Evolutionary conservation across 1,139 yeast genomes (phyloP).

Genomic region (Kurtzmaniella quercitrusa): DNA sequence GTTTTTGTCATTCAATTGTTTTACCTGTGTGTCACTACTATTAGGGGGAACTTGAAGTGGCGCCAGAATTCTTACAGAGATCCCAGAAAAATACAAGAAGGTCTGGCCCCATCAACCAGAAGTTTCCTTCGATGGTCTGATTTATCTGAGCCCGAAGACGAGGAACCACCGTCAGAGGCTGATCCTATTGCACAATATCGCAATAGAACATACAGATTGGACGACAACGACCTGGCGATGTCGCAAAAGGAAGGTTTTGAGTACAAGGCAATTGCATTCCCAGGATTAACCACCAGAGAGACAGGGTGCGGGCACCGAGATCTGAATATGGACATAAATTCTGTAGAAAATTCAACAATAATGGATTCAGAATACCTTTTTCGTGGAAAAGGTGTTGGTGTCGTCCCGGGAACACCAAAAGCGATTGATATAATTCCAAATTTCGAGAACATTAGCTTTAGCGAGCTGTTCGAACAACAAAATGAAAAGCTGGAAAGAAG

Average conservation of each 20-base stretch:
- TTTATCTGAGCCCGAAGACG: not conserved
- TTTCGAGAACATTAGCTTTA: not conserved
- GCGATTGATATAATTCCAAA: not conserved
- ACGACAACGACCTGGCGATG: not conserved
- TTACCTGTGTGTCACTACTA: conserved; percentile 27
- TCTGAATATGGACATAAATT: not conserved
- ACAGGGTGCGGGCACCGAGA: not conserved
- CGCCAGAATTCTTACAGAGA: conserved; percentile 16
- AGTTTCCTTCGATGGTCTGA: not conserved
- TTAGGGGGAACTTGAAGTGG: conserved; percentile 7
- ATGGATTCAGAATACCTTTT: conserved; percentile 1
- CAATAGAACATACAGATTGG: not conserved
- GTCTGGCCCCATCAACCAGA: not conserved
- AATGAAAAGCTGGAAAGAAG: conserved; percentile 21
- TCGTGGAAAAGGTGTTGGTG: not conserved
- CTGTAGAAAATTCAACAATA: not conserved
- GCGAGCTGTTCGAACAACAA: conserved; percentile 19
- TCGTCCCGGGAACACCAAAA: not conserved
- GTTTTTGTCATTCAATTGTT: conserved; percentile 32
- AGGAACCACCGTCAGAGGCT: not conserved
- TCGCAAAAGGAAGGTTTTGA: not conserved
- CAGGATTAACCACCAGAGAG: not conserved
- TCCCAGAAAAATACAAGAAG: not conserved
- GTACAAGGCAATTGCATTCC: conserved; percentile 1
- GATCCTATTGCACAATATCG: not conserved